Evolutionary conservation across 1,284 basidiomycete genomes (phyloP).

Genomic region (Fomitopsis pinicola): DNA sequence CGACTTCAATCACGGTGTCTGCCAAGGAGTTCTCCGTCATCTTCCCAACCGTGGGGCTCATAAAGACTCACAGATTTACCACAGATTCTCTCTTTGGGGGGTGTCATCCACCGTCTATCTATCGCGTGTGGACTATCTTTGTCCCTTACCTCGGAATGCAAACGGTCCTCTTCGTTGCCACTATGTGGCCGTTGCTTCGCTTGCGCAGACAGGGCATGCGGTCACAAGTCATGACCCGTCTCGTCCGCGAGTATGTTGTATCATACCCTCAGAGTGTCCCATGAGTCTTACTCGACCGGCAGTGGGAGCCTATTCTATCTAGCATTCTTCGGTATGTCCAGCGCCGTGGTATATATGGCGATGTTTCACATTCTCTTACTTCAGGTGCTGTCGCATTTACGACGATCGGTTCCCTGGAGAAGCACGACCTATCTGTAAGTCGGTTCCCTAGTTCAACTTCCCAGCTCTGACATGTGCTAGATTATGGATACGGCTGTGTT

Average conservation of each 20-base stretch:
- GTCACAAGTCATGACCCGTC: constrained; percentile 14
- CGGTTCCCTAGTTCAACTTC: not conserved
- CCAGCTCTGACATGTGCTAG: not conserved
- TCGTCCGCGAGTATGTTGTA: constrained; percentile 22
- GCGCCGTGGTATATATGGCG: not conserved
- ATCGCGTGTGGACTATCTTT: constrained; percentile 19
- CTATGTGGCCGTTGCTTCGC: constrained; percentile 10
- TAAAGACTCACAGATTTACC: too few species aligned
- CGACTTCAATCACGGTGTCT: constrained; percentile 7
- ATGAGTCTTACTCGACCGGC: too few species aligned
- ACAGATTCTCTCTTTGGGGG: too few species aligned
- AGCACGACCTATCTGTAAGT: constrained; percentile 11
- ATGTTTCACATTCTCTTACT: not conserved
- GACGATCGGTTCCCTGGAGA: constrained; percentile 11
- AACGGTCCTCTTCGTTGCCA: constrained; percentile 20
- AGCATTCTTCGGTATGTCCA: not conserved
- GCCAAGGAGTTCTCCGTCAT: constrained; percentile 9
- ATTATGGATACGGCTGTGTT: not conserved
- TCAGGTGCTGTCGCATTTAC: constrained; percentile 11
- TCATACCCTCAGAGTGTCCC: too few species aligned
- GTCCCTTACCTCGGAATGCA: constrained; percentile 19
- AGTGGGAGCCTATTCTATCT: not conserved
- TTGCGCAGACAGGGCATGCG: constrained; percentile 11
- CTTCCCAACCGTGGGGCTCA: constrained; percentile 11
- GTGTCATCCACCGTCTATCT: constrained; percentile 18